These are phyloP conservation scores for Elaeagnus macrophylla DNA, from an alignment of 306 rosid species.

Conservation along the genomic window DNA sequence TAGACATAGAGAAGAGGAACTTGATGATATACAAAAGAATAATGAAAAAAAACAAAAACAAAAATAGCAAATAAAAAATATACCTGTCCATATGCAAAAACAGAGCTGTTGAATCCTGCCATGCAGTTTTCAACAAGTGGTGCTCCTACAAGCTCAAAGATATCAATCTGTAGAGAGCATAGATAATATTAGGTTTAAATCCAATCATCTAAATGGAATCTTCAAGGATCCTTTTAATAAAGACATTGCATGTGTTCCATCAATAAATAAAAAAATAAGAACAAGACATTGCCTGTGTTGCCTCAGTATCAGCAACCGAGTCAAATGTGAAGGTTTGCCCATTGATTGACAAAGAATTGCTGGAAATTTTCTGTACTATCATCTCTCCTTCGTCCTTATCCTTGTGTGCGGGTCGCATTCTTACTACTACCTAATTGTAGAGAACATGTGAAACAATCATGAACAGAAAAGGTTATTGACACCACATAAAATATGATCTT, in stretches of 20 bases:
- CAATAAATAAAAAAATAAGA: constrained; percentile 1
- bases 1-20: too few relatives aligned
- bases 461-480: neutral
- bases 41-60: too few relatives aligned
- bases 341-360: constrained; percentile 59
- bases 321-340: constrained; percentile 87
- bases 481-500: neutral
- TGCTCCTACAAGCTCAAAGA: constrained; percentile 83
- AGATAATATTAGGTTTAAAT: constrained; percentile 5
- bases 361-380: constrained; percentile 66
- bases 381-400: constrained; percentile 75
- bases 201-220: neutral
- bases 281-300: constrained; percentile 68
- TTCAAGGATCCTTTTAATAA: too few relatives aligned
- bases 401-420: constrained; percentile 66
- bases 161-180: constrained; percentile 51
- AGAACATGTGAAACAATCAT: neutral
- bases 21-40: too few relatives aligned
- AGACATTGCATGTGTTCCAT: neutral
- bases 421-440: constrained; percentile 58
- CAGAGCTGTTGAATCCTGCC: constrained; percentile 97
- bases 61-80: neutral
- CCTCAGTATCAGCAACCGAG: constrained; percentile 65
- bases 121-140: constrained; percentile 89
- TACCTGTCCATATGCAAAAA: constrained; percentile 98